Evolutionary conservation across 2,329 filamentous ascomycete species (phyloP).

Genomic region (Chaetomium sp.): DNA sequence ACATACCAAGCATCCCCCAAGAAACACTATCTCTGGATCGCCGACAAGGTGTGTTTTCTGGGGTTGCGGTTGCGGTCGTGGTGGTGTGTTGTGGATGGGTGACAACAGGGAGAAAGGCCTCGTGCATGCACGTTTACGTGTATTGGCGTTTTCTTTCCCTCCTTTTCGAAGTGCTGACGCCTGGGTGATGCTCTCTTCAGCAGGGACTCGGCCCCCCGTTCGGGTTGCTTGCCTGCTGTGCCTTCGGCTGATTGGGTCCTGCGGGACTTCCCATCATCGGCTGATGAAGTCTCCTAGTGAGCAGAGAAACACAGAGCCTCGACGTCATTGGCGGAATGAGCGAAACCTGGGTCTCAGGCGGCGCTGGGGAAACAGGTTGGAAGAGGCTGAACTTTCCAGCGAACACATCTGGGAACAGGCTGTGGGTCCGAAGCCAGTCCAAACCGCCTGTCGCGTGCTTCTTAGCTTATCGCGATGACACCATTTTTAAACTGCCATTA

Average conservation of each 20-base stretch:
- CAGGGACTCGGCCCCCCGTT: neutral
- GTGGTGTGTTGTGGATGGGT: too few species aligned
- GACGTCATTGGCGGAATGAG: neutral
- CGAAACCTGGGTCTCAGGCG: neutral
- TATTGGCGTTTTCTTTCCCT: neutral
- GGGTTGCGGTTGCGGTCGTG: too few species aligned
- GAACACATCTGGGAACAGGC: neutral
- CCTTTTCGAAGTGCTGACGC: neutral
- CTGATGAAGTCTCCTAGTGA: too few species aligned
- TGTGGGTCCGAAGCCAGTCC: neutral
- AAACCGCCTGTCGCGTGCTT: neutral
- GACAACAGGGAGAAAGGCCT: too few species aligned
- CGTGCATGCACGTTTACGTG: neutral
- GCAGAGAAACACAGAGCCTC: neutral
- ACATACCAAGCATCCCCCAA: conserved; percentile 19
- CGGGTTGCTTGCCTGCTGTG: too few species aligned
- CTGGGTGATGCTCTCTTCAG: neutral
- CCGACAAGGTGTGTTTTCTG: neutral
- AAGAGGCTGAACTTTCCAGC: neutral
- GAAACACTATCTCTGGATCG: conserved; percentile 11
- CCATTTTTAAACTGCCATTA: neutral
- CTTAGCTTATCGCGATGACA: neutral
- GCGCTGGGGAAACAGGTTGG: too few species aligned
- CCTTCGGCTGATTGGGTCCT: too few species aligned
- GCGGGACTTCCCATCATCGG: too few species aligned